Conservation (phyloP, 805 yeast genomes). For the Naumovozyma castellii region DNA sequence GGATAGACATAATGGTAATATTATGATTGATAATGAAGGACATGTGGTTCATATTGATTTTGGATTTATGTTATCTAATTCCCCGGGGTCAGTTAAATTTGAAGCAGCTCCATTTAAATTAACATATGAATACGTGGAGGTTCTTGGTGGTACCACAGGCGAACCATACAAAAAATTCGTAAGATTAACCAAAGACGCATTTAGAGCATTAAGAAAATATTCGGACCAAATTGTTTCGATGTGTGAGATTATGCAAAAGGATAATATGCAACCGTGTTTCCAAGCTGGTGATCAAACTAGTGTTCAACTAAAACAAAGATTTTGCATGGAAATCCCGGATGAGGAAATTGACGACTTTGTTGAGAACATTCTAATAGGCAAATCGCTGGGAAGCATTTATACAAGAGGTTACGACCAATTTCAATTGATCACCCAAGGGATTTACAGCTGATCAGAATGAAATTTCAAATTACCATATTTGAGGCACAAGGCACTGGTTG, state of each 20-base stretch:
- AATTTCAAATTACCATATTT: not conserved
- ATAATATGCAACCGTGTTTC: conserved; percentile 85
- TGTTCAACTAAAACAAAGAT: conserved; percentile 65
- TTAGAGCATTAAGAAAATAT: conserved; percentile 60
- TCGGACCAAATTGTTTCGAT: conserved; percentile 67
- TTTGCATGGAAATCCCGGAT: conserved; percentile 68
- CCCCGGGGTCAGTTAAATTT: conserved; percentile 95
- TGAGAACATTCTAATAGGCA: conserved; percentile 64
- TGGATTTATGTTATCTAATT: conserved; percentile 83
- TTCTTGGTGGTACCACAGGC: conserved; percentile 72
- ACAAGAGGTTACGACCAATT: conserved; percentile 92
- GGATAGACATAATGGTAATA: conserved; percentile 95
- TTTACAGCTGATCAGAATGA: conserved; percentile 43
- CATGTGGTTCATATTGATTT: conserved; percentile 93
- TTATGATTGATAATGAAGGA: conserved; percentile 92
- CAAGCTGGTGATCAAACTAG: conserved; percentile 80
- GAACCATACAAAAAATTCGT: conserved; percentile 52
- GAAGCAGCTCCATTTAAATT: conserved; percentile 97
- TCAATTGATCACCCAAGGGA: conserved; percentile 91
- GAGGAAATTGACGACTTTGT: conserved; percentile 60
- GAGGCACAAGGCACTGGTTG: not conserved
- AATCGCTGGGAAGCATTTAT: conserved; percentile 78
- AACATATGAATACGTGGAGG: conserved; percentile 79
- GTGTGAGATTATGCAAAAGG: conserved; percentile 91
- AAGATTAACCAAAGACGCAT: conserved; percentile 58